These are phyloP conservation scores for Herpetospermum pedunculosum DNA, from an alignment of 306 rosid genomes.

Conservation along the genomic window DNA sequence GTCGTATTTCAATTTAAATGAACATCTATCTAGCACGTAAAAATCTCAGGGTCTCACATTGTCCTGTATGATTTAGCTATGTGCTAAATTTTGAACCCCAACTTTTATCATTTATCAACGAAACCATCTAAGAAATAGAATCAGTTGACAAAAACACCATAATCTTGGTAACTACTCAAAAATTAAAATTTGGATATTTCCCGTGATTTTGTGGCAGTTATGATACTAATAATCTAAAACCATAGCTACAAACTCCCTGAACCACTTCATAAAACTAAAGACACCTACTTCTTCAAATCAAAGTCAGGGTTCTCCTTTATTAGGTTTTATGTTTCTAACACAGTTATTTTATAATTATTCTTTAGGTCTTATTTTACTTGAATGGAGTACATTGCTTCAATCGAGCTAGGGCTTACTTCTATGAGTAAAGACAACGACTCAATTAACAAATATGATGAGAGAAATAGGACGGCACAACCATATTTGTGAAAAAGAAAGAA, in stretches of 20 bases:
- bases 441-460: neutral
- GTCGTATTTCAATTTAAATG: neutral
- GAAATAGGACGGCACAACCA: neutral
- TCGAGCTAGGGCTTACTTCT: neutral
- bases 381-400: too few relatives aligned
- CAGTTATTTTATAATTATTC: too few relatives aligned
- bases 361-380: too few relatives aligned
- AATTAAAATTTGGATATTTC: neutral
- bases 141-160: neutral
- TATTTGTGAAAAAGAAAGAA: neutral
- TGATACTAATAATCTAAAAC: neutral
- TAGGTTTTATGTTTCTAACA: too few relatives aligned
- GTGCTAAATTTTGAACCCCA: neutral
- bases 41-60: neutral
- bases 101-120: neutral
- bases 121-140: neutral
- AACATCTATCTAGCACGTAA: neutral
- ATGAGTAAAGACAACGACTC: neutral
- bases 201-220: neutral
- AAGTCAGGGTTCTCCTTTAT: too few relatives aligned
- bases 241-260: neutral
- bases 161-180: neutral
- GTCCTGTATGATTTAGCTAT: neutral
- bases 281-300: too few relatives aligned
- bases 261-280: neutral